Percentiles rank a stretch among this genome's conserved stretches.
Conservation (phyloP, 495 filamentous ascomycete genomes). For the Lentithecium fluviatile region DNA sequence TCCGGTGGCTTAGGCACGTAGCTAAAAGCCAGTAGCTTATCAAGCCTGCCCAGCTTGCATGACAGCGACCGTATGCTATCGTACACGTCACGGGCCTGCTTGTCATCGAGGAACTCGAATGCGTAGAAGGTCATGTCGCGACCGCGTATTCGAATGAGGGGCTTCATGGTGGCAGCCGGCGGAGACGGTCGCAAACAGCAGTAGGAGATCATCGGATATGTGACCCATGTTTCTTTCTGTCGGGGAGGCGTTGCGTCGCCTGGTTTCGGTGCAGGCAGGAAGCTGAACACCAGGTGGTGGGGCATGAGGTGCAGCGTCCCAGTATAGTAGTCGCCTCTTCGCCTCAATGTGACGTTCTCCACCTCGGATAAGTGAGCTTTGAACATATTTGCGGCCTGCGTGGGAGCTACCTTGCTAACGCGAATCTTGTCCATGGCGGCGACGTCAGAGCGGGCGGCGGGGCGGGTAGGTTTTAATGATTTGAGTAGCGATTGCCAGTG, state of each 20-base stretch:
- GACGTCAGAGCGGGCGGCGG: no score
- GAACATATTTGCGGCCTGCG: not conserved
- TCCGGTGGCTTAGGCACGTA: slow-evolving; percentile 75
- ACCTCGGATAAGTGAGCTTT: slow-evolving; percentile 19
- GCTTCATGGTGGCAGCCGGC: slow-evolving; percentile 65
- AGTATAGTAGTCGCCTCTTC: slow-evolving; percentile 25
- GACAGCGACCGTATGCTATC: slow-evolving; percentile 82
- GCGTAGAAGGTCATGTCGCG: slow-evolving; percentile 91
- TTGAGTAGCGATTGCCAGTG: no score
- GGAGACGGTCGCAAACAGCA: slow-evolving; percentile 56
- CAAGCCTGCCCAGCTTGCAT: slow-evolving; percentile 77
- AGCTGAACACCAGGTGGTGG: slow-evolving; percentile 48
- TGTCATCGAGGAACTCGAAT: slow-evolving; percentile 79
- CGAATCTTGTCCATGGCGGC: slow-evolving; percentile 30
- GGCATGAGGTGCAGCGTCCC: slow-evolving; percentile 42
- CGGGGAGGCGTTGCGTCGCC: slow-evolving; percentile 44
- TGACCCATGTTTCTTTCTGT: slow-evolving; percentile 75
- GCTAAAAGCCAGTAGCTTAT: slow-evolving; percentile 88
- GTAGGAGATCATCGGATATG: slow-evolving; percentile 76
- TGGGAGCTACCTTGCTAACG: slow-evolving; percentile 28
- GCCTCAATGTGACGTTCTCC: slow-evolving; percentile 38
- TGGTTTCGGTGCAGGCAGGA: slow-evolving; percentile 34
- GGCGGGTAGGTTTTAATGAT: no score
- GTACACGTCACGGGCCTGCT: slow-evolving; percentile 77
- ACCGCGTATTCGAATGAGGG: slow-evolving; percentile 83